Evolutionary conservation across 139 green algal species (phyloP), one percentile per base, ranked within the genome.

Genomic region (Auxenochlorella pyrenoidosa): DNA sequence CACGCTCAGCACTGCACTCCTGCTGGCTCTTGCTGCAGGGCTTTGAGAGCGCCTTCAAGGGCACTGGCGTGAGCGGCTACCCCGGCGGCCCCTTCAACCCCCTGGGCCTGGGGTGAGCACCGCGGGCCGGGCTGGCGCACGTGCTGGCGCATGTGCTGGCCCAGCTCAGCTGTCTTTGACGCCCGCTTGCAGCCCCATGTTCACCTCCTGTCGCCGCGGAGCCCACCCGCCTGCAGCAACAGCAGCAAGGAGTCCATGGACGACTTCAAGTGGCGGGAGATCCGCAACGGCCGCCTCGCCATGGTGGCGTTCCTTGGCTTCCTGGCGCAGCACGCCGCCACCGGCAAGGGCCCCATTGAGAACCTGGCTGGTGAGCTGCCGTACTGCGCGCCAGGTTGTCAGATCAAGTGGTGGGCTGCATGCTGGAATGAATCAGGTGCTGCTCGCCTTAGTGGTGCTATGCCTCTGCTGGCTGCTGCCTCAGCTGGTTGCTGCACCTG

Each of bases 71-170:
- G 24, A 89, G 89, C 79, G 91, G 92, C 89, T 96, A 97, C 92
- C 94, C 94, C 44, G 95, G 94, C 70, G 94, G 94, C 51, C 60
- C 89, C 78, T 98, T 98, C 88, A 95, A 98, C 92, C 94, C 94
- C 79, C 83, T 98, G 75, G 91, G 90, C 83, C 84, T 95, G 44
- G 87, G 87, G 76, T 43, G 36, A 81, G 51, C 47, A 34, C 0
- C 22, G 54, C 18, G 54, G 54, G 54, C 54, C 12, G 75, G 41
- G 15, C 28, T 40, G 6, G n/a, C n/a, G n/a, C 47, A 26, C 4
- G 15, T 58, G 66, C 66, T 28, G 5, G 41, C 41, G 40, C 5
- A 19, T 54, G 73, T 6, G 38, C 13, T 54, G 40, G 5, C 5
- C 34, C 26, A 32, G 36, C 22, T 5, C 5, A 30, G 5, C 28